Conservation (phyloP, 768 basidiomycete species). For the Mrakia hoshinonis region DNA sequence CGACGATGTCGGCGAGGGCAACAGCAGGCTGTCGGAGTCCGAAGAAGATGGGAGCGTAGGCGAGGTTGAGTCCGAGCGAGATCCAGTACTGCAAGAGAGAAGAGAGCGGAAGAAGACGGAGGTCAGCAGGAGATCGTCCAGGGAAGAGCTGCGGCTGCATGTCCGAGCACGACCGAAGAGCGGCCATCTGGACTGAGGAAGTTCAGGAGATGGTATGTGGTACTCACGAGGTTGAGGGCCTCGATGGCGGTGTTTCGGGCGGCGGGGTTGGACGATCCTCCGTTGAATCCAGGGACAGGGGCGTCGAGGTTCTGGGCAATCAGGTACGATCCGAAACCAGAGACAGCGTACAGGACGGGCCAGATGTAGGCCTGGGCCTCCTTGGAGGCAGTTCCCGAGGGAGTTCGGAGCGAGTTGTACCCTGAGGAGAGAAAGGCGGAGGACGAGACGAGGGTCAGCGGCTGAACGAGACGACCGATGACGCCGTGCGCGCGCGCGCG, state of each 20-base stretch:
- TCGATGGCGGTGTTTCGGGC: constrained; percentile 29
- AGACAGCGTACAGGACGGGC: constrained; percentile 26
- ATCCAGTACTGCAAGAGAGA: constrained; percentile 16
- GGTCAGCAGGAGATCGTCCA: no score
- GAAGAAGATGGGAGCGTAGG: constrained; percentile 28
- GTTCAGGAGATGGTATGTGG: no score
- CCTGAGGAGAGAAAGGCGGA: background rate
- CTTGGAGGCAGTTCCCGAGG: constrained; percentile 5
- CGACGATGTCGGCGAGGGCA: constrained; percentile 22
- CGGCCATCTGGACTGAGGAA: no score
- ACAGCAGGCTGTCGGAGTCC: constrained; percentile 24
- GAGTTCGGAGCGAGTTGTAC: constrained; percentile 24
- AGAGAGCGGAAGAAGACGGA: no score
- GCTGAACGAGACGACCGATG: background rate
- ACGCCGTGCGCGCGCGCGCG: background rate
- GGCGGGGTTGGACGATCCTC: constrained; percentile 20
- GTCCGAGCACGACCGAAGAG: no score
- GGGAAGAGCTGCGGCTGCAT: no score
- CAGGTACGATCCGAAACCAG: constrained; percentile 28
- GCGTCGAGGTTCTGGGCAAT: constrained; percentile 29
- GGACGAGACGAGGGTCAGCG: background rate
- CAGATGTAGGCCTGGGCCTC: constrained; percentile 24
- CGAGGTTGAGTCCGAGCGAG: constrained; percentile 22
- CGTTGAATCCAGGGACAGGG: constrained; percentile 4
- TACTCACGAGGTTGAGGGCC: constrained; percentile 21